Base-by-base conservation (phyloP, 345 rosid species). In the Stellera chamaejasme region DNA sequence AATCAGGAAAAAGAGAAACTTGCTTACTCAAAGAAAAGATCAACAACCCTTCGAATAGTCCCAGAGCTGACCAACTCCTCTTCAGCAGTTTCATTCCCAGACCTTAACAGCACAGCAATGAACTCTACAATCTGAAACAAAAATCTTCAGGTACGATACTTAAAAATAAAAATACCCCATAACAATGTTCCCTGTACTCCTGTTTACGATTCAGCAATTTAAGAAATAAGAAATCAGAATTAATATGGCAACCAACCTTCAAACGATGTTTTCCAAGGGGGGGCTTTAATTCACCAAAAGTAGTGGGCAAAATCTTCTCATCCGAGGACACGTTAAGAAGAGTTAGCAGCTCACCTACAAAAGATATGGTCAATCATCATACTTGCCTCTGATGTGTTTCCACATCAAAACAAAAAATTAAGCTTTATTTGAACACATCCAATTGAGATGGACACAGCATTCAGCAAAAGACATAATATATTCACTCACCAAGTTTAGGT, bases 181-280 rank as follows among this genome's bases (percentile, higher is more conserved):
- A 19, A 49, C 1, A 50, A 60, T 13, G 50, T 10, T 10, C 39
- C n/a, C n/a, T 19, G 0, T 10, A 50, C 13, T 48, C 39, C 3
- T 2, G 32, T 39, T 23, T n/a, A 4, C 42, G 12, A 52, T 14
- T 23, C 53, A 14, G 16, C 10, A 10, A 50, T 25, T 32, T 4
- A 26, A 8, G 46, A 46, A 28, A 27, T 10, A 53, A 19, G n/a
- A 15, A 36, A 53, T 8, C 43, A 42, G 58, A 15, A 16, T 5
- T 4, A 28, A 59, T 32, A 48, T 23, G 58, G 46, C 43, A 68
- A 39, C 69, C 56, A 49, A 94, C 97, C 99, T 87, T 94, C 45
- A 94, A 74, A 15, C 99, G 96, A 74, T 90, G 90, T 72, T 94
- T 90, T 69, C 99, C 96, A 10, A 94, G 88, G 64, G 99, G 99